A percentile compares a stretch with the other conserved stretches of the same genome.
Evolutionary conservation across 805 yeast genomes (phyloP).

Genomic region (Kazachstania kunashirensis): DNA sequence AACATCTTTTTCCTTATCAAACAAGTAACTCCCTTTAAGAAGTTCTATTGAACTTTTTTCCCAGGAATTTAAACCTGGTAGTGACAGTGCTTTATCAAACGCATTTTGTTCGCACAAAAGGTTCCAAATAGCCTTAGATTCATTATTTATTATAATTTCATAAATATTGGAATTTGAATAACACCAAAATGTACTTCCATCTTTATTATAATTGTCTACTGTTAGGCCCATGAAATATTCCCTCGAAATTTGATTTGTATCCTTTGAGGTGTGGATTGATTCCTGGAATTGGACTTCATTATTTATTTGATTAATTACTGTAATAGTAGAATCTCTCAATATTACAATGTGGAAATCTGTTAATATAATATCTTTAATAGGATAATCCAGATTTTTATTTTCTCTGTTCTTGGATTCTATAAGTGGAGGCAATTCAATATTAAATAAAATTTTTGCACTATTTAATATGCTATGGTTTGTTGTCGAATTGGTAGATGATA

Average conservation of each 20-base stretch:
- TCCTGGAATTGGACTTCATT: conserved; percentile 38
- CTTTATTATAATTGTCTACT: conserved; percentile 40
- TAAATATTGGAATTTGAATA: conserved; percentile 50
- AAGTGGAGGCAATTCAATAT: conserved; percentile 27
- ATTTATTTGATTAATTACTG: conserved; percentile 43
- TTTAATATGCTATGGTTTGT: conserved; percentile 14
- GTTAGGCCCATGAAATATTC: conserved; percentile 38
- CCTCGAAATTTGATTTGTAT: conserved; percentile 20
- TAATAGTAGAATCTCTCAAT: conserved; percentile 34
- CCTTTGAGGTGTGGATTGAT: conserved; percentile 18
- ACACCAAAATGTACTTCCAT: conserved; percentile 56
- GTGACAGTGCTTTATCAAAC: conserved; percentile 56
- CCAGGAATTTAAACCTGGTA: conserved; percentile 29
- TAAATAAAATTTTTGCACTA: conserved; percentile 33
- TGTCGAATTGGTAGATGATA: conserved; percentile 6
- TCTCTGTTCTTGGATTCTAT: conserved; percentile 20
- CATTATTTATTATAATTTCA: conserved; percentile 64
- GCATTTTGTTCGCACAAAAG: conserved; percentile 40
- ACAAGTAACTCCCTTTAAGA: conserved; percentile 44
- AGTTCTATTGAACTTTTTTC: conserved; percentile 42
- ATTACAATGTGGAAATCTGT: conserved; percentile 48
- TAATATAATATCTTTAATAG: conserved; percentile 35
- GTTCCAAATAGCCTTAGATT: conserved; percentile 68
- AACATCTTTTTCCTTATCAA: conserved; percentile 27
- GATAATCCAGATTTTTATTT: not conserved